Evolutionary conservation across 2,329 filamentous ascomycete genomes (phyloP).

Genomic region (Colletotrichum echinochloae): DNA sequence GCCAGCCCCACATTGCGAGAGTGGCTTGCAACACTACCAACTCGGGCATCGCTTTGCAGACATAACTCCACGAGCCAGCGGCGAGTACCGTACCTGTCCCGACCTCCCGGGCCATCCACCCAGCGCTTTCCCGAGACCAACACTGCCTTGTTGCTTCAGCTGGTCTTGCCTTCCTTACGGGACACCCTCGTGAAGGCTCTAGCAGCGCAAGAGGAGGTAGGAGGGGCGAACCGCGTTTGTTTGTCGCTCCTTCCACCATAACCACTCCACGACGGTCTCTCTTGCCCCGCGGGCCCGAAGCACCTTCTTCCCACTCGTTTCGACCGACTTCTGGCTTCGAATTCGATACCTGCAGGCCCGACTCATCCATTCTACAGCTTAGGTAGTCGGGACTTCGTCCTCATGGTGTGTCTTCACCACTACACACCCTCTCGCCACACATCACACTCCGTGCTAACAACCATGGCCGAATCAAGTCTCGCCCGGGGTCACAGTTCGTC

Average conservation of each 20-base stretch:
- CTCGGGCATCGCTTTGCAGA: neutral
- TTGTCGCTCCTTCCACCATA: neutral
- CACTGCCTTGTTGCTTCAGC: neutral
- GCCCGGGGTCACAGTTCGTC: conserved; percentile 26
- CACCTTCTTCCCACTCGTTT: neutral
- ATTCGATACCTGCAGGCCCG: neutral
- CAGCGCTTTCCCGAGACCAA: conserved; percentile 13
- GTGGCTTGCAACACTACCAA: neutral
- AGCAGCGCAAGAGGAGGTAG: conserved; percentile 7
- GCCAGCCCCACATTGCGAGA: neutral
- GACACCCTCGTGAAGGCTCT: neutral
- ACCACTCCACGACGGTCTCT: conserved; percentile 4
- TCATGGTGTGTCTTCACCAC: conserved; percentile 31
- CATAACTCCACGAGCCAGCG: neutral
- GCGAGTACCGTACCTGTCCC: neutral
- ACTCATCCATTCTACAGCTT: neutral
- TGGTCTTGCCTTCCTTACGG: neutral
- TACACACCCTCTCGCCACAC: neutral
- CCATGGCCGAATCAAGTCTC: conserved; percentile 34
- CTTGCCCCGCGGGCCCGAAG: neutral
- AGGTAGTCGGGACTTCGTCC: conserved; percentile 23
- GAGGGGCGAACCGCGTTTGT: neutral
- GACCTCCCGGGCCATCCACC: neutral
- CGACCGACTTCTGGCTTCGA: neutral
- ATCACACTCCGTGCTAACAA: conserved; percentile 15